Evolutionary conservation across 805 yeast genomes (phyloP), one percentile per base, ranked within the genome.

Genomic region (Wickerhamomyces xylosicus): DNA sequence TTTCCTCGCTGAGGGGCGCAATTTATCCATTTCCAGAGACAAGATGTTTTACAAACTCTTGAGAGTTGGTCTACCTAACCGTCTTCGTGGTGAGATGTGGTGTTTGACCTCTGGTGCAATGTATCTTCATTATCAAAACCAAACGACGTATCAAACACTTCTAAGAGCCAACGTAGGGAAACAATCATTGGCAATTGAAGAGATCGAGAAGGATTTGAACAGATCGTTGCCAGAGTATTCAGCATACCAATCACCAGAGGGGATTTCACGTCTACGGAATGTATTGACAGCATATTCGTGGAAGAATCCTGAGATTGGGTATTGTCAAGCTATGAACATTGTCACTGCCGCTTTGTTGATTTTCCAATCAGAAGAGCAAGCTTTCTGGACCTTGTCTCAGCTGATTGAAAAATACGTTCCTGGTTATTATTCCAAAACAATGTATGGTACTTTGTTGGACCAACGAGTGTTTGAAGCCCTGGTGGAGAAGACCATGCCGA

Each of bases 311-410:
- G 95, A 90, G 33, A 85, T 92, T 19, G 99, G 99, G 0, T 92
- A 92, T 58, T 92, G 99, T 57, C 98, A 92, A 59, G 98, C 97
- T 1, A 92, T 94, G 98, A 92, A 92, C 56, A 92, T 92, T 37
- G 87, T 84, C 8, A 77, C 75, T 2, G 95, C 95, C 2, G 89
- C 85, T 0, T 58, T 84, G 38, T 61, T 84, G 43, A 82, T 82
- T 31, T 83, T 77, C 57, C 87, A 85, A 82, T 82, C 94, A 8
- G 99, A 92, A 58, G 98, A 90, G 47, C 97, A 92, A 59, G 97
- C 96, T 0, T 92, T 86, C 54, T 92, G 97, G 97, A 76, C 90
- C 41, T 67, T 92, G 41, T 74, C 78, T 40, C 73, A 75, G 15
- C 60, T 92, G 3, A 87, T 97, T 62, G 95, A 87, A 43, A 72